These are phyloP conservation scores for Curvularia lunata DNA, from an alignment of 2,329 filamentous ascomycete genomes.

Conservation along the genomic window DNA sequence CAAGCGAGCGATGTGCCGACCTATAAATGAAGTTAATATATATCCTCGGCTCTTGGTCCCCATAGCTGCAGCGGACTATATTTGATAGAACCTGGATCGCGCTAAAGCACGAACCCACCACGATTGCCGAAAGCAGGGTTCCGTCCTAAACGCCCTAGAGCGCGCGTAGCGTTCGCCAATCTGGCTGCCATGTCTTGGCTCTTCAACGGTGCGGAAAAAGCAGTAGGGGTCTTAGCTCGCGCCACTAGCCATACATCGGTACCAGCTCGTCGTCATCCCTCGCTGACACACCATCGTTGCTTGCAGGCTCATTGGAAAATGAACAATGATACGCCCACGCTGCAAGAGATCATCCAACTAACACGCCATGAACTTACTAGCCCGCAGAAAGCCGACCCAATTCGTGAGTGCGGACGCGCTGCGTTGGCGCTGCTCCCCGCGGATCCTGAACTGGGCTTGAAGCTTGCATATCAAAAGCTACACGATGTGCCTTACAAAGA, in stretches of 20 bases:
- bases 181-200: conserved; percentile 19
- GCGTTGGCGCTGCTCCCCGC: conserved; percentile 46
- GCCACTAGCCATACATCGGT: conserved; percentile 4
- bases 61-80: conserved; percentile 2
- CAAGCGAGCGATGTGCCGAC: conserved; percentile 17
- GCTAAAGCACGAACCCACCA: conserved; percentile 2
- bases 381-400: conserved; percentile 30
- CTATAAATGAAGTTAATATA: conserved; percentile 22
- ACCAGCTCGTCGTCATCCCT: not conserved
- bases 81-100: not conserved
- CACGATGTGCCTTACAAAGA: conserved; percentile 72
- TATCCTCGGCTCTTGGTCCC: conserved; percentile 14
- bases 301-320: conserved; percentile 4
- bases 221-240: conserved; percentile 15
- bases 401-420: conserved; percentile 52
- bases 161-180: conserved; percentile 16
- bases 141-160: not conserved
- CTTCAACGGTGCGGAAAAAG: conserved; percentile 18
- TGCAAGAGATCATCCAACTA: conserved; percentile 33
- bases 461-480: conserved; percentile 68
- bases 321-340: conserved; percentile 25
- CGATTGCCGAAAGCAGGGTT: conserved; percentile 12
- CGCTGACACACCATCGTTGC: not conserved
- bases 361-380: conserved; percentile 35
- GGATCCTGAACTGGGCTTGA: conserved; percentile 60